These are phyloP conservation scores for Leccinum proximum DNA, from an alignment of 1,284 basidiomycete species.

Conservation along the genomic window DNA sequence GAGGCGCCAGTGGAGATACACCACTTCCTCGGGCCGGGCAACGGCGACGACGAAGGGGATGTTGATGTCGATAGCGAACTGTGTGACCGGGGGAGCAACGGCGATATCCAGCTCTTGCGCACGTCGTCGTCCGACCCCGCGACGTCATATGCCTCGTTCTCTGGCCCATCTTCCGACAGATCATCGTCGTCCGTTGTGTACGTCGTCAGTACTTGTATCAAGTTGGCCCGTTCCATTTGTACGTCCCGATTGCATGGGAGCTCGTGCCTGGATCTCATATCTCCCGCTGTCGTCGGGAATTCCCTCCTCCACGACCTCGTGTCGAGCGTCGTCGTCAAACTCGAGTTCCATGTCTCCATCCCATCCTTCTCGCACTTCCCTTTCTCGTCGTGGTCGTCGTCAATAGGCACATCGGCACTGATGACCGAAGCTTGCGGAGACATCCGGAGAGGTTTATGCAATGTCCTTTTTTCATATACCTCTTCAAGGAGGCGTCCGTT, in stretches of 20 bases:
- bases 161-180: constrained; percentile 22
- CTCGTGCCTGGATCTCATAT: constrained; percentile 28
- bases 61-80: not conserved
- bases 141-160: constrained; percentile 18
- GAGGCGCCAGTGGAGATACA: constrained; percentile 29
- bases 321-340: constrained; percentile 18
- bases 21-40: constrained; percentile 22
- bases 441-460: constrained; percentile 64
- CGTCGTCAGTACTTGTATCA: constrained; percentile 17
- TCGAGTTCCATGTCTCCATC: constrained; percentile 24
- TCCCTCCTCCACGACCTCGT: constrained; percentile 6
- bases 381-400: constrained; percentile 10
- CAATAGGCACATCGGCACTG: constrained; percentile 21
- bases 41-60: not conserved
- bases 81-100: not conserved
- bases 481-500: constrained; percentile 69
- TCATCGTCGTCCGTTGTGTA: constrained; percentile 32
- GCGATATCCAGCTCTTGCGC: constrained; percentile 14
- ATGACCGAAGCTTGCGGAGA: constrained; percentile 30
- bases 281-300: constrained; percentile 1
- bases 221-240: constrained; percentile 11
- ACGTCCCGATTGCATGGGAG: constrained; percentile 1
- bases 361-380: constrained; percentile 36
- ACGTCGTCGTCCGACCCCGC: constrained; percentile 16
- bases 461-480: constrained; percentile 56